Base-by-base conservation (phyloP, 257 asterid genomes). In the Ajuga chamaepitys region DNA sequence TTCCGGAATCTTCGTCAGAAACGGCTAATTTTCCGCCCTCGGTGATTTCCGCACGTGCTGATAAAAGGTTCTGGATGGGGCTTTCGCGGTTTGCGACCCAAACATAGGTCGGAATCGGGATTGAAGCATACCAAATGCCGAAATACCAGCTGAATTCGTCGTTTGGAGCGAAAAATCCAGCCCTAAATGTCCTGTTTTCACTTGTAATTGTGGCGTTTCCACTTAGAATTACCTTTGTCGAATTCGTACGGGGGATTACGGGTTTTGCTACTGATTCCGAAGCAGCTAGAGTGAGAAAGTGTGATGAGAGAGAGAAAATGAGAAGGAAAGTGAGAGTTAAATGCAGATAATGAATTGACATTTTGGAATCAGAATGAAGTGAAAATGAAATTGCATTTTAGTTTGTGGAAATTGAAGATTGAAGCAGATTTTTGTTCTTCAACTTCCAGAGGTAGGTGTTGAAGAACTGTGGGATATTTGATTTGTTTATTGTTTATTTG, bases 61-160 rank as follows among this genome's bases (percentile, higher is more conserved):
- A 75, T 4, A 57, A 30, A 34, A 80, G 30, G 58, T 79, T 78
- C 73, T 70, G 75, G 75, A 85, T 67, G 67, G 95, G 90, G 1
- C 41, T 83, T 7, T 84, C 88, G 12, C 95, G 83, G 66, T 87
- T 90, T 1, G 95, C 95, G 4, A 86, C 95, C 97, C 97, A 90
- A 59, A 85, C 91, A 46, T 75, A 77, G 1, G 86, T 81, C n/a
- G 79, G 83, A 5, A 80, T 74, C 2, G 91, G 88, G 56, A 85
- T 76, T 16, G 95, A 80, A 78, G 83, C 86, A 59, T 87, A 87
- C 88, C 91, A 79, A 64, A 89, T 82, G 41, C 97, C 97, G 1
- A 87, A 74, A 55, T 83, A 89, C 89, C 95, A 87, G 16, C n/a
- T 77, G 5, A 37, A 44, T 21, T 62, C 81, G 41, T 76, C 81